Base-by-base conservation (phyloP, 139 green algal species). In the Parachlorella kessleri region DNA sequence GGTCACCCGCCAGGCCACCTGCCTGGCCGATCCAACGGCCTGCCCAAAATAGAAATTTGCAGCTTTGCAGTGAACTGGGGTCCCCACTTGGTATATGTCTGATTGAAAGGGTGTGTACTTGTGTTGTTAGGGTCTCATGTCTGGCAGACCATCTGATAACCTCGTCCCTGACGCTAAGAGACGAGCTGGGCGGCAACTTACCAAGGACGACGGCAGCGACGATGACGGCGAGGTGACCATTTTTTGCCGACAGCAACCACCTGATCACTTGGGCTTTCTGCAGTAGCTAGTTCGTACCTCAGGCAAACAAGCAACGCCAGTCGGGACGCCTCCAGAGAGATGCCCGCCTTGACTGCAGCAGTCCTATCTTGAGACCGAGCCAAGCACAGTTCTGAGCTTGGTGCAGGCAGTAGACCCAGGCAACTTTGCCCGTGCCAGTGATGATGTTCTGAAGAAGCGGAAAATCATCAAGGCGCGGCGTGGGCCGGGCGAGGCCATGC, bases 131-230 rank as follows among this genome's bases (percentile, higher is more conserved):
- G n/a, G n/a, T n/a, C n/a, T n/a, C n/a, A n/a, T n/a, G n/a, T n/a
- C n/a, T n/a, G n/a, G n/a, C n/a, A n/a, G n/a, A n/a, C n/a, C n/a
- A n/a, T n/a, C 79, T 14, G 90, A 94, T 77, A 70, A 89, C 38
- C 28, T 91, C 55, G 77, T 90, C 67, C 88, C 85, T 3, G 14
- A 64, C 24, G 77, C 84, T 6, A 94, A 94, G 82, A 92, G 90
- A 42, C 84, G 90, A 32, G 82, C 70, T 21, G 89, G 91, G 0
- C 71, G 85, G 0, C 91, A 94, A 82, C 65, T 94, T 3, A 90
- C 85, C 8, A 91, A 94, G 54, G 87, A 93, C 54, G 85, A 93
- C 69, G 70, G 30, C 5, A 78, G 75, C 0, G 83, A 90, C 36
- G 85, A 88, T 0, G 85, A 87, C 5, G 79, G 79, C n/a, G 64